Evolutionary conservation across 1,284 basidiomycete species (phyloP).

Genomic region (Ceratobasidium sp.): DNA sequence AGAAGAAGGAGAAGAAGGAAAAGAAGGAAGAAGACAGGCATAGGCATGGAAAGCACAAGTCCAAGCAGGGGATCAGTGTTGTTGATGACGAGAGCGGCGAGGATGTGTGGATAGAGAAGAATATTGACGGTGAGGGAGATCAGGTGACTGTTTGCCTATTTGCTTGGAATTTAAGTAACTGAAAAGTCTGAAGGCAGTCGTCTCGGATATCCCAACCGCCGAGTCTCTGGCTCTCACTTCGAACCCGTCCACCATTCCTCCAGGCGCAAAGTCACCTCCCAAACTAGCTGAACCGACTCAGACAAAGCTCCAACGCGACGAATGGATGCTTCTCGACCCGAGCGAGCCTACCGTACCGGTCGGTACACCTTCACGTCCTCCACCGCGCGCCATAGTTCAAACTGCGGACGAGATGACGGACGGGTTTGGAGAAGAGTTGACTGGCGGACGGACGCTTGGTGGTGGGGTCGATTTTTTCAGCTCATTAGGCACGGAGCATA

Average conservation of each 20-base stretch:
- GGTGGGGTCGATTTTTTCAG: slow-evolving; percentile 88
- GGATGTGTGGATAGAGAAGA: slow-evolving; percentile 89
- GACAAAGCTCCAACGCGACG: slow-evolving; percentile 75
- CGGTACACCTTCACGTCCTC: slow-evolving; percentile 52
- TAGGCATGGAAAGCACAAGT: slow-evolving; percentile 52
- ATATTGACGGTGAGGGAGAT: slow-evolving; percentile 81
- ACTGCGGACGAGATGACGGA: slow-evolving; percentile 71
- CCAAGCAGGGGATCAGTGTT: slow-evolving; percentile 57
- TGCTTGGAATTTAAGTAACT: slow-evolving; percentile 3
- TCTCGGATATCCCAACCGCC: slow-evolving; percentile 81
- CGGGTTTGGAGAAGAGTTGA: slow-evolving; percentile 74
- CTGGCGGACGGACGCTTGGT: slow-evolving; percentile 63
- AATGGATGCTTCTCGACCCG: slow-evolving; percentile 87
- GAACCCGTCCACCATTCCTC: slow-evolving; percentile 62
- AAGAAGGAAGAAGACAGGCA: slow-evolving; percentile 55
- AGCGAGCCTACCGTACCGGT: slow-evolving; percentile 52
- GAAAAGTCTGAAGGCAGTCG: slow-evolving; percentile 65
- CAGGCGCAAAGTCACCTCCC: slow-evolving; percentile 64
- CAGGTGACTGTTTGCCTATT: slow-evolving; percentile 63
- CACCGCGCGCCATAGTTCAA: slow-evolving; percentile 42
- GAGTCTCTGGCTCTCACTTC: slow-evolving; percentile 79
- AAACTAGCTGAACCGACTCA: slow-evolving; percentile 60
- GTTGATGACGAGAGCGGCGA: slow-evolving; percentile 77
- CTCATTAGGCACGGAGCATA: slow-evolving; percentile 79
- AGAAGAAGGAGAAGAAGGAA: slow-evolving; percentile 62